Evolutionary conservation across 371 early-diverging fungal species (phyloP).

Genomic region (Synchytrium microbalum): DNA sequence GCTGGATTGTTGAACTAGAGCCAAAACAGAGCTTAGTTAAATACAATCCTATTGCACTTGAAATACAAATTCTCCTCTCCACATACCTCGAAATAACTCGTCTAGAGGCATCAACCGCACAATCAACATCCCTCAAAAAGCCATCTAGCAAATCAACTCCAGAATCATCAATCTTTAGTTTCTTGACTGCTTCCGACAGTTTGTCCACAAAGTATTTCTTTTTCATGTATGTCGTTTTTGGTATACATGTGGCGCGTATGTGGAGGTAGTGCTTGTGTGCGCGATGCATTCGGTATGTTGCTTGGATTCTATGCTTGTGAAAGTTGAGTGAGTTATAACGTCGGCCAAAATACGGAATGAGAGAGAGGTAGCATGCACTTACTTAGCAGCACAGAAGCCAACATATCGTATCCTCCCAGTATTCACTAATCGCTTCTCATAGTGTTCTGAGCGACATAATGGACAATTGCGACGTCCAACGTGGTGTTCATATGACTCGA

Average conservation of each 20-base stretch:
- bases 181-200: neutral
- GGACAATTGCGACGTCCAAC: neutral
- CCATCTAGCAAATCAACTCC: neutral
- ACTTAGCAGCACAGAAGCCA: neutral
- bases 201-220: neutral
- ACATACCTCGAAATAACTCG: neutral
- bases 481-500: neutral
- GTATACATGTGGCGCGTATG: neutral
- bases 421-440: neutral
- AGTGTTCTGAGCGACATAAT: neutral
- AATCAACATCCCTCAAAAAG: neutral
- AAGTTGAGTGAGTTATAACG: neutral
- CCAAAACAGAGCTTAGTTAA: too few relatives aligned
- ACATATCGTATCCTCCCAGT: neutral
- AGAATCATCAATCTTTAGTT: neutral
- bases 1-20: too few relatives aligned
- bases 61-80: too few relatives aligned
- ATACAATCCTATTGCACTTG: too few relatives aligned
- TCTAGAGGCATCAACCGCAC: neutral
- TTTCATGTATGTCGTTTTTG: neutral
- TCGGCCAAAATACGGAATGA: neutral
- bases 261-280: neutral
- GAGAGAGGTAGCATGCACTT: neutral
- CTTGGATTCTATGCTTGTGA: neutral
- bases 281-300: neutral